Percentiles rank a stretch among this genome's conserved stretches.
Evolutionary conservation across 2,329 filamentous ascomycete species (phyloP).

Genomic region (Lecanoromycetidae sp.): DNA sequence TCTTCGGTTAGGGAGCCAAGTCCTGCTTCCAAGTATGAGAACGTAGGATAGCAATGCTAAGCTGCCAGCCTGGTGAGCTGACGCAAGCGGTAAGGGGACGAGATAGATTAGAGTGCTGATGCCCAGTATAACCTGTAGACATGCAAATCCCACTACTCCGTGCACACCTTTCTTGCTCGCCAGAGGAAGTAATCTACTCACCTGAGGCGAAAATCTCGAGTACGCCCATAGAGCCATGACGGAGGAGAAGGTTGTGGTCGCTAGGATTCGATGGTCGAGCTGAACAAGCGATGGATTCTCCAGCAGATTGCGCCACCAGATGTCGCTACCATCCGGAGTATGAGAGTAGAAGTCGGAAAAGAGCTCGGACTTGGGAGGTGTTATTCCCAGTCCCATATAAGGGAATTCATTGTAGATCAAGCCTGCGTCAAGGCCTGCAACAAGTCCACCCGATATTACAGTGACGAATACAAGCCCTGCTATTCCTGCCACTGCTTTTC

Average conservation of each 20-base stretch:
- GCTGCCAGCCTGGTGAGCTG: constrained; percentile 83
- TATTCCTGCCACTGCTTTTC: constrained; percentile 58
- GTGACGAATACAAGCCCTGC: constrained; percentile 72
- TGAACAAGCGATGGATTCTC: constrained; percentile 95
- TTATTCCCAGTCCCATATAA: constrained; percentile 74
- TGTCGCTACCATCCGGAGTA: constrained; percentile 61
- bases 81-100: constrained; percentile 76
- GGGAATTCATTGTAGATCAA: constrained; percentile 99
- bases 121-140: constrained; percentile 70
- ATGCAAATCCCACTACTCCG: constrained; percentile 72
- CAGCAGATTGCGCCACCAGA: constrained; percentile 95
- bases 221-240: constrained; percentile 74
- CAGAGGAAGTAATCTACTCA: constrained; percentile 46
- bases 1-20: constrained; percentile 27
- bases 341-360: constrained; percentile 78
- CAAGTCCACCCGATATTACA: constrained; percentile 83
- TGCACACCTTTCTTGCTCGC: constrained; percentile 56
- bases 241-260: constrained; percentile 73
- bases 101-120: constrained; percentile 89
- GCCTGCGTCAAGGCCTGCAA: constrained; percentile 88
- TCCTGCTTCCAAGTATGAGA: constrained; percentile 15
- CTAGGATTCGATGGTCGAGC: constrained; percentile 86
- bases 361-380: constrained; percentile 71
- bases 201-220: constrained; percentile 51
- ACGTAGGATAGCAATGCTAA: constrained; percentile 60